Base-by-base conservation (phyloP, 2,329 filamentous ascomycete species). In the Apiospora pterosperma region DNA sequence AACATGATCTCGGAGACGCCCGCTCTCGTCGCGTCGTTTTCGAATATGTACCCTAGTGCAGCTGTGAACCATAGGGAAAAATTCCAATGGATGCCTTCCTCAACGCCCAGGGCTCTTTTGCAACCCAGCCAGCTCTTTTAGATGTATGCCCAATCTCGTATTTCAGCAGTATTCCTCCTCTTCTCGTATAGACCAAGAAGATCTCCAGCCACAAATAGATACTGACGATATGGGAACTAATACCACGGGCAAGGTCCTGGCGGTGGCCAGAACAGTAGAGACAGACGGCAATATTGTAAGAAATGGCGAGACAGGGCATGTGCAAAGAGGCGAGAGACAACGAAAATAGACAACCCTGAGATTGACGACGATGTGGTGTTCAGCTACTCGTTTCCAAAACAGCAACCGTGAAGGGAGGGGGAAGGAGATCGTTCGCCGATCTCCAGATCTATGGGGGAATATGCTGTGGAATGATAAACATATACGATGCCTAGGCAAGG, bases 391-490 rank as follows among this genome's bases (percentile, higher is more conserved):
- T 34, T 55, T n/a, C n/a, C 16, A 55, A 31, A 55, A 34, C 11
- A 55, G 28, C 5, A 19, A 8, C 28, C 31, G 44, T 6, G 48
- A 55, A 19, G 16, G 31, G 25, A 7, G 25, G 16, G 28, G 4
- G 16, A 34, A 34, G 31, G 48, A n/a, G 48, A 55, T 55, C 25
- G 28, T 28, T 55, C 48, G 48, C 48, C 48, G 16, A 55, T 59
- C 60, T 59, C 60, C 60, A 44, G 21, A 60, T 65, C 65, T 64
- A 68, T 62, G 67, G 63, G 65, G 62, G 39, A 41, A 63, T 36
- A 65, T 64, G 63, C 63, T 61, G 31, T 61, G 14, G 63, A 42
- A 16, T 44, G 41, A 36, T 36, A 41, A 52, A 23, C 38, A 61
- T 38, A 21, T 31, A 16, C 25, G 8, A 23, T 23, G 41, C 41